Evolutionary conservation across 2,329 filamentous ascomycete species (phyloP).

Genomic region (Colletotrichum higginsianum): DNA sequence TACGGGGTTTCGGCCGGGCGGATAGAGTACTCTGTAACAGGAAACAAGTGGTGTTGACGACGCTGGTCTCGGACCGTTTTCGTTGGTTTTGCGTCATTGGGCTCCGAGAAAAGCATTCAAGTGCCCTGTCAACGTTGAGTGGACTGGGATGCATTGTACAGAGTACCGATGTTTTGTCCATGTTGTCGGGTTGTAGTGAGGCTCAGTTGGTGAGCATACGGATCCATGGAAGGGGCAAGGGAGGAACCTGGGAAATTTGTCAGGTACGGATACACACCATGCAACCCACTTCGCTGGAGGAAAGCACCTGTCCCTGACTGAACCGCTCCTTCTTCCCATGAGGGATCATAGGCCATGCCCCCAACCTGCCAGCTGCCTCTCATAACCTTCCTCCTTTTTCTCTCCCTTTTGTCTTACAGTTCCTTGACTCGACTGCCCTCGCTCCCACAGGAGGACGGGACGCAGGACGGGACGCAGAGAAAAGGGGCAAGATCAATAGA

Average conservation of each 20-base stretch:
- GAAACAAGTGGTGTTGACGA: not conserved
- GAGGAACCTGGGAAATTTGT: not conserved
- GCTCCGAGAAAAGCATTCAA: not conserved
- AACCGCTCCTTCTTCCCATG: not conserved
- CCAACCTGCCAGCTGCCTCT: not conserved
- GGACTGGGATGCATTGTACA: not conserved
- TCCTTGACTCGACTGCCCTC: not conserved
- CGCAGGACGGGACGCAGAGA: not conserved
- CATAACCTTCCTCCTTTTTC: too few relatives aligned
- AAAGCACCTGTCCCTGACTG: not conserved
- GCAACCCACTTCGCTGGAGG: too few relatives aligned
- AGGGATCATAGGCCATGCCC: slow-evolving; percentile 4
- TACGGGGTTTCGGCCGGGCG: not conserved
- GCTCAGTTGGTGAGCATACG: slow-evolving; percentile 24
- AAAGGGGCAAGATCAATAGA: not conserved
- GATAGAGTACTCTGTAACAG: not conserved
- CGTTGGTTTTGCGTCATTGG: slow-evolving; percentile 9
- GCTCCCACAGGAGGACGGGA: not conserved
- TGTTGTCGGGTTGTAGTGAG: slow-evolving; percentile 36
- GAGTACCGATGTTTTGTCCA: not conserved
- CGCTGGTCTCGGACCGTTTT: not conserved
- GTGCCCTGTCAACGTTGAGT: not conserved
- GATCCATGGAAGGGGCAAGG: slow-evolving; percentile 17
- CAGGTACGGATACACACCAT: slow-evolving; percentile 2
- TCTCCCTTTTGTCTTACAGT: too few relatives aligned